Evolutionary conservation across 805 yeast genomes (phyloP).

Genomic region (Saturnispora dispora): DNA sequence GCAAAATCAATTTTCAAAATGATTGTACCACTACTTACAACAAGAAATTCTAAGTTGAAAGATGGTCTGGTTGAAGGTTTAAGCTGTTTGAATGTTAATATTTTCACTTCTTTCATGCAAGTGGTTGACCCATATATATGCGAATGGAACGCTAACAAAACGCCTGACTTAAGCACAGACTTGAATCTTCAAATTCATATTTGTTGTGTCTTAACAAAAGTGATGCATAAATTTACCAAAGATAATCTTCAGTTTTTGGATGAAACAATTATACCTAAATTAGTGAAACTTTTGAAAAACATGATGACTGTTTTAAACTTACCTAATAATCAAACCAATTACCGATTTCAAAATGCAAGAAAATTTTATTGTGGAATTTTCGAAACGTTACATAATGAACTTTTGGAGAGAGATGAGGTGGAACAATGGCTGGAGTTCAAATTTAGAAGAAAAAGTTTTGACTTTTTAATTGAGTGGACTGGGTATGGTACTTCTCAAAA

Average conservation of each 20-base stretch:
- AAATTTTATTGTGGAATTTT: slow-evolving; percentile 77
- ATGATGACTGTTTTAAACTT: slow-evolving; percentile 47
- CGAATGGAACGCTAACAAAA: slow-evolving; percentile 42
- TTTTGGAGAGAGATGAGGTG: slow-evolving; percentile 34
- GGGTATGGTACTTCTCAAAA: slow-evolving; percentile 66
- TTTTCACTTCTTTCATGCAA: slow-evolving; percentile 73
- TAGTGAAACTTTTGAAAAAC: slow-evolving; percentile 53
- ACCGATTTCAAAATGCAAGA: slow-evolving; percentile 67
- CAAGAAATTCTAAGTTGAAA: slow-evolving; percentile 58
- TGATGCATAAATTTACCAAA: slow-evolving; percentile 55
- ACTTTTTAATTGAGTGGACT: slow-evolving; percentile 88
- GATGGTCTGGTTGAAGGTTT: slow-evolving; percentile 88
- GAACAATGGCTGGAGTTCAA: slow-evolving; percentile 73
- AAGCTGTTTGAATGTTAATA: slow-evolving; percentile 83
- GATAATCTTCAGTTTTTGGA: slow-evolving; percentile 48
- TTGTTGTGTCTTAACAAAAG: slow-evolving; percentile 61
- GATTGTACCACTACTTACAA: slow-evolving; percentile 72
- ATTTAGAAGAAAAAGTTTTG: slow-evolving; percentile 74
- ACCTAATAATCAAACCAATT: slow-evolving; percentile 50
- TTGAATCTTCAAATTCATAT: slow-evolving; percentile 55
- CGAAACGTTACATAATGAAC: slow-evolving; percentile 60
- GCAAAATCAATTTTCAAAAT: slow-evolving; percentile 83
- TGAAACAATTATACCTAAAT: slow-evolving; percentile 55
- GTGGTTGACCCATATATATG: slow-evolving; percentile 54
- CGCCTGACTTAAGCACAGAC: slow-evolving; percentile 12